Base-by-base conservation (phyloP, 108 stramenopile species). In the Cyclotella kingstonii region DNA sequence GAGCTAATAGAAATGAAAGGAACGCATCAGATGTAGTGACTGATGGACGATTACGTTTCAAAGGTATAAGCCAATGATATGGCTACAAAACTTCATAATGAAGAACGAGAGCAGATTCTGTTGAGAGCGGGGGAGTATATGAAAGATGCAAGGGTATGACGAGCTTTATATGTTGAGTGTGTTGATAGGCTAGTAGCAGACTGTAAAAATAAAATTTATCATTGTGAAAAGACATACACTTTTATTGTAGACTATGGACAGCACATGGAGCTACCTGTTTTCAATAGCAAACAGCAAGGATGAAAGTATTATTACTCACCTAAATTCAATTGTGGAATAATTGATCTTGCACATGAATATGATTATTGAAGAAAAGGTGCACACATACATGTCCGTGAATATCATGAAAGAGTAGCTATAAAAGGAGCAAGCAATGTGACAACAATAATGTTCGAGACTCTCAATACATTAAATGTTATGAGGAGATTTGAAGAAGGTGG, bases 371-470 rank as follows among this genome's bases (percentile, higher is more conserved):
- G 14, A 11, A 14, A 40, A 1, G 21, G 6, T 22, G 22, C 22
- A 1, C 54, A 55, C 38, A 55, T 55, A 39, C 21, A 55, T 40
- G 23, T 27, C 19, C 38, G 40, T 55, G 38, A 26, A 1, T 55
- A 55, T 23, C 51, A 52, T 10, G 51, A 4, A 4, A n/a, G n/a
- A n/a, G n/a, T n/a, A n/a, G n/a, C n/a, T n/a, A n/a, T n/a, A n/a
- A n/a, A n/a, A n/a, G n/a, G n/a, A n/a, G n/a, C n/a, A n/a, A n/a
- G n/a, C n/a, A n/a, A n/a, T n/a, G n/a, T n/a, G n/a, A n/a, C 4
- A 40, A 15, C 39, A 40, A 14, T 40, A 15, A 4, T 40, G n/a
- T 15, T 40, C 3, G 15, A 40, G 39, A 40, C 39, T 3, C 39
- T 40, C 2, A 2, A 40, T 4, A 40, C 39, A 3, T 2, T 15